A percentile compares a stretch with the other conserved stretches of the same genome.
These are phyloP conservation scores for Chlorophyllum brunneum DNA, from an alignment of 768 basidiomycete genomes.

Conservation along the genomic window DNA sequence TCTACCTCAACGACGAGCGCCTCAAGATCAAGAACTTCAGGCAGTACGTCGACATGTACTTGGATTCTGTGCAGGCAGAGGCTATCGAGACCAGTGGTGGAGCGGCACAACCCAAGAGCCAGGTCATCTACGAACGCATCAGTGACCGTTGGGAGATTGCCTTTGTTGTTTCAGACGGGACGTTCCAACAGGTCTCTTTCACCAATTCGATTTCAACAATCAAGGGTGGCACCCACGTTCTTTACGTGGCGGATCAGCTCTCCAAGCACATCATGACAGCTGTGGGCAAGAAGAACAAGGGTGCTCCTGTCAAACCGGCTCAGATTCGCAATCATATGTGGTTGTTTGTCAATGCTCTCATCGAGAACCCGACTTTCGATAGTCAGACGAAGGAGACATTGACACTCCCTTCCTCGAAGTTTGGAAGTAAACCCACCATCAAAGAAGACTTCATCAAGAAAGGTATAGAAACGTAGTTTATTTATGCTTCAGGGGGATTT, in stretches of 20 bases:
- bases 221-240: slow-evolving; percentile 95
- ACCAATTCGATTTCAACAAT: slow-evolving; percentile 96
- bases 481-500: neutral
- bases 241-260: slow-evolving; percentile 80
- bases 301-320: slow-evolving; percentile 84
- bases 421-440: slow-evolving; percentile 80
- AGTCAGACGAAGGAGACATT: slow-evolving; percentile 98
- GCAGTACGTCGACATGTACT: slow-evolving; percentile 93
- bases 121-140: slow-evolving; percentile 78
- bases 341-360: slow-evolving; percentile 93
- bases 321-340: slow-evolving; percentile 98
- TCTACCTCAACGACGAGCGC: slow-evolving; percentile 87
- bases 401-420: slow-evolving; percentile 83
- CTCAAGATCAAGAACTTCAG: slow-evolving; percentile 95
- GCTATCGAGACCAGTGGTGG: slow-evolving; percentile 70
- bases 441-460: slow-evolving; percentile 97
- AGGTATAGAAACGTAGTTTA: slow-evolving; percentile 42
- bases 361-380: slow-evolving; percentile 98
- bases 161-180: slow-evolving; percentile 90
- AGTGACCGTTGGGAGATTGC: slow-evolving; percentile 90
- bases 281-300: slow-evolving; percentile 97
- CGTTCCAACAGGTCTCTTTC: slow-evolving; percentile 93
- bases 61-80: slow-evolving; percentile 70
- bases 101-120: slow-evolving; percentile 73
- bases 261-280: slow-evolving; percentile 77